Evolutionary conservation across 176 grass and related monocot genomes (phyloP).

Genomic region (Puya raimondii): DNA sequence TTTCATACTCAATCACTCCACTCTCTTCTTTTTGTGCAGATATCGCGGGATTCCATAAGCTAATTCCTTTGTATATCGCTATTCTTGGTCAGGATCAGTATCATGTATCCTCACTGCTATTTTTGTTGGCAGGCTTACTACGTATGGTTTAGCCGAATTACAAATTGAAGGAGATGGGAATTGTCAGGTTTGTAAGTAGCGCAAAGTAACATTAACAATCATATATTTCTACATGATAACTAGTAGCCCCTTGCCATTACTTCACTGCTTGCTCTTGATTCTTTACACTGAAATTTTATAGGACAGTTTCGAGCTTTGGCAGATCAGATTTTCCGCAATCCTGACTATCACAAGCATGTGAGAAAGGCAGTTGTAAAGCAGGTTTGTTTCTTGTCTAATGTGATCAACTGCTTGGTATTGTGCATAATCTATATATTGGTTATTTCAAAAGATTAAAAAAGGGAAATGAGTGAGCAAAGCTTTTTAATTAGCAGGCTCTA

Average conservation of each 20-base stretch:
- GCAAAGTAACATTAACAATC: too few relatives aligned
- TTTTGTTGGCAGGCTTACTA: slow-evolving; percentile 46
- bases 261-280: background rate
- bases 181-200: slow-evolving; percentile 62
- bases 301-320: slow-evolving; percentile 95
- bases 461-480: background rate
- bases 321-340: slow-evolving; percentile 94
- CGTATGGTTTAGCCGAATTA: slow-evolving; percentile 91
- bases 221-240: too few relatives aligned
- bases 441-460: background rate
- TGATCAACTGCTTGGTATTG: background rate
- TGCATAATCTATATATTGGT: slow-evolving; percentile 3
- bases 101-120: background rate
- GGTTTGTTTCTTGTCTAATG: slow-evolving; percentile 24
- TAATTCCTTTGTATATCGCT: background rate
- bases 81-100: background rate
- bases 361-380: slow-evolving; percentile 72
- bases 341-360: slow-evolving; percentile 88
- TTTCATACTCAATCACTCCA: background rate
- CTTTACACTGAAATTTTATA: background rate
- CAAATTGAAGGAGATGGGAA: slow-evolving; percentile 98
- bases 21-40: background rate
- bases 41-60: background rate
- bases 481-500: background rate
- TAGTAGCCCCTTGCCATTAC: background rate